A percentile compares a stretch with the other conserved stretches of the same genome.
These are phyloP conservation scores for Bocquillonia castaneifolia DNA, from an alignment of 441 rosid species.

Conservation along the genomic window DNA sequence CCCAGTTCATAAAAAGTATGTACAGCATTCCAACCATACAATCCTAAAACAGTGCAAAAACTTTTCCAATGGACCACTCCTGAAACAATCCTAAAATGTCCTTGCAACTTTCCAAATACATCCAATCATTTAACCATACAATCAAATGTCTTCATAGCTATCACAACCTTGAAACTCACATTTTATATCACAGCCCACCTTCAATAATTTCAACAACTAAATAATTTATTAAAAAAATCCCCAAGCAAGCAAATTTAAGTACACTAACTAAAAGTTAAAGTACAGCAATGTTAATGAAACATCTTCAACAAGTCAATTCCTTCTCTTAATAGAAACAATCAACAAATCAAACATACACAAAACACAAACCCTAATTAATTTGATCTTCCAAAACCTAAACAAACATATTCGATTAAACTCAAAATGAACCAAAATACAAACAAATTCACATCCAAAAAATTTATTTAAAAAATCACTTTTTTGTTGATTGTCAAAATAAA, in stretches of 20 bases:
- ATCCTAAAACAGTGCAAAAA: background rate
- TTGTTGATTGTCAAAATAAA: background rate
- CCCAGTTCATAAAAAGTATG: too few relatives aligned
- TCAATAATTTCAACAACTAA: too few relatives aligned
- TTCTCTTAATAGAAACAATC: background rate
- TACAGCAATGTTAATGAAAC: too few relatives aligned
- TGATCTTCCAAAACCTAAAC: background rate
- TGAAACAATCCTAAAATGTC: constrained; percentile 1
- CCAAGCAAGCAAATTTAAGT: too few relatives aligned
- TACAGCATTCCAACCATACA: too few relatives aligned
- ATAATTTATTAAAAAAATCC: too few relatives aligned
- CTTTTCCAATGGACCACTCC: background rate
- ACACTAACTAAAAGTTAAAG: too few relatives aligned
- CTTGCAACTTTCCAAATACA: background rate
- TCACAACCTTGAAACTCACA: background rate
- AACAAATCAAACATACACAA: background rate
- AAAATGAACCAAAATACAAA: background rate
- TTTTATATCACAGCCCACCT: background rate
- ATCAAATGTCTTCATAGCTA: background rate
- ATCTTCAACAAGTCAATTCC: background rate
- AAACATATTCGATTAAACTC: background rate
- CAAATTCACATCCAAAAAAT: background rate
- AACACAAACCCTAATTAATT: background rate
- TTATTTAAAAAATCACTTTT: background rate
- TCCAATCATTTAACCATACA: background rate